A percentile compares a stretch with the other conserved stretches of the same genome.
These are phyloP conservation scores for Myxozyma mucilagina DNA, from an alignment of 805 yeast genomes.

Conservation along the genomic window DNA sequence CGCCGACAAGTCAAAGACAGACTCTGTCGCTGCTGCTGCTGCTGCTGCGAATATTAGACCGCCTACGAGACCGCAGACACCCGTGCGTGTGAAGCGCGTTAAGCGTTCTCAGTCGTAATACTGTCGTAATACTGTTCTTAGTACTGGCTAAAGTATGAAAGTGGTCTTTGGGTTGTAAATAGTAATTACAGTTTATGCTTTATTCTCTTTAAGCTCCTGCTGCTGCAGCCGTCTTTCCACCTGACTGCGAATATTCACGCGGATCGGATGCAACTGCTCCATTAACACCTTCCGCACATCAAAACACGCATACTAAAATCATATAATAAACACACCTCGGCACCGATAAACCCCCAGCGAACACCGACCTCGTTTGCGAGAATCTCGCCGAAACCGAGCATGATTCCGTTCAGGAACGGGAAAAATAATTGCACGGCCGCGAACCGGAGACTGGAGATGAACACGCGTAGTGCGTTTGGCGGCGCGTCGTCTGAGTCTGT, in stretches of 20 bases:
- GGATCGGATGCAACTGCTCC: constrained; percentile 15
- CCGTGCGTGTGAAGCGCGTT: not conserved
- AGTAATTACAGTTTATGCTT: not conserved
- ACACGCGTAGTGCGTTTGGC: not conserved
- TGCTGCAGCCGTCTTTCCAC: constrained; percentile 4
- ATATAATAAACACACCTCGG: constrained; percentile 49
- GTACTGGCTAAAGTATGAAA: too few species aligned
- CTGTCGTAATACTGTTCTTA: too few species aligned
- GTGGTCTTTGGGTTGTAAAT: too few species aligned
- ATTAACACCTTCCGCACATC: too few species aligned
- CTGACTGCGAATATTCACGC: constrained; percentile 13
- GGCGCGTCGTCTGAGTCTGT: not conserved
- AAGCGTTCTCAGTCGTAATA: not conserved
- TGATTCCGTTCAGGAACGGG: constrained; percentile 89
- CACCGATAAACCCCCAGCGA: constrained; percentile 72
- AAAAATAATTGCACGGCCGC: constrained; percentile 67
- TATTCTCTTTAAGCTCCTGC: too few species aligned
- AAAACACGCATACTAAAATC: not conserved
- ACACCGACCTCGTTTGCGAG: constrained; percentile 91
- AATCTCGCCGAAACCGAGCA: constrained; percentile 95
- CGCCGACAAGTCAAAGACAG: not conserved
- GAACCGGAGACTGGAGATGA: constrained; percentile 9
- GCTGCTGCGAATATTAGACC: not conserved
- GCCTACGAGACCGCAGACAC: not conserved
- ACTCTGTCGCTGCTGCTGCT: not conserved